Evolutionary conservation across 164 flowering plant species (phyloP), one percentile per base, ranked within the genome.

Genomic region (Brasenia schreberi): DNA sequence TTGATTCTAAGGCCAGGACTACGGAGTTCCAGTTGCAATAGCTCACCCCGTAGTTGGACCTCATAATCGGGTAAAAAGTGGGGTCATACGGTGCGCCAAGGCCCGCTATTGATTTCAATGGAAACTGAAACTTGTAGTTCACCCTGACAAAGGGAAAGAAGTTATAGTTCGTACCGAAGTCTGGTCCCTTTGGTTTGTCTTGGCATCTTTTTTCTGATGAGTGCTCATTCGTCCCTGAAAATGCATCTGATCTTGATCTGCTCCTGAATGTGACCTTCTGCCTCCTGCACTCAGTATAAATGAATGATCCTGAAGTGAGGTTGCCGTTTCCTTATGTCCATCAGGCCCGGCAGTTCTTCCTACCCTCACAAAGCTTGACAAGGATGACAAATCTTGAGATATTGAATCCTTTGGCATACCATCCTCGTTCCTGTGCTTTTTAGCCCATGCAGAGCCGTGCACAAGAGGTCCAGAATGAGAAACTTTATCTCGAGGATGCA

Each of bases 401-500:
- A 49, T 49, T 49, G 56, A 49, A 49, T 49, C 56, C 18, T 61
- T 7, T 1, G 19, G 19, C n/a, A 18, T 96, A 69, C 56, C 19
- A 14, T 86, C 91, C 17, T 69, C 73, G 68, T 75, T 81, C 75
- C 77, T 87, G 27, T 75, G 81, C 67, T 80, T 71, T 77, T 87
- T 94, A 45, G 89, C 77, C 96, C 95, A 85, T 18, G 93, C 86
- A 64, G 89, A 80, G 12, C 85, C 86, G 59, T 87, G 82, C 74
- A 81, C 81, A 71, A 94, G 71, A 19, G 97, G 99, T 45, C 99
- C 99, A 42, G 99, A 94, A 77, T 91, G 96, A 52, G 99, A 94
- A 74, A 84, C 89, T 74, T 91, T 83, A 69, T 88, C 89, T 72
- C 78, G 84, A 11, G 73, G 63, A 71, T 78, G 71, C 3, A 75